Conservation (phyloP, 805 yeast species). For the Priceomyces carsonii region DNA sequence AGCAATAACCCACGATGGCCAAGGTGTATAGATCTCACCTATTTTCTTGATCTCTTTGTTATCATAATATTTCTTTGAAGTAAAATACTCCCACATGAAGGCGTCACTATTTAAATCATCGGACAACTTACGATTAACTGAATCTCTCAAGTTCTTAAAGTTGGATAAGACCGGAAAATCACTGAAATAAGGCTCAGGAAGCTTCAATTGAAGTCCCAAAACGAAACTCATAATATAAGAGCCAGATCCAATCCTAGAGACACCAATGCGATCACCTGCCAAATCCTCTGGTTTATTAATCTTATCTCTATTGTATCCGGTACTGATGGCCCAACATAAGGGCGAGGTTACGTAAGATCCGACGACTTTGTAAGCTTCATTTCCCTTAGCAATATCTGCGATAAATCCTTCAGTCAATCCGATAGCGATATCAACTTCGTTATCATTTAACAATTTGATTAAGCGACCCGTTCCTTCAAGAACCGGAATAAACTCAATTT, state of each 20-base stretch:
- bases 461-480: conserved; percentile 89
- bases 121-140: conserved; percentile 60
- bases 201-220: conserved; percentile 61
- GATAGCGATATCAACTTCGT: conserved; percentile 74
- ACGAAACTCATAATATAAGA: conserved; percentile 91
- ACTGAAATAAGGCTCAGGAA: conserved; percentile 51
- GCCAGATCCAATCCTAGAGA: conserved; percentile 87
- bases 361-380: conserved; percentile 59
- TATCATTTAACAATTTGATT: conserved; percentile 65
- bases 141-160: conserved; percentile 74
- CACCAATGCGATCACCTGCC: conserved; percentile 67
- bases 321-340: conserved; percentile 85
- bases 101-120: conserved; percentile 64
- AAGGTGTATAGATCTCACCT: conserved; percentile 90
- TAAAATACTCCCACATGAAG: conserved; percentile 95
- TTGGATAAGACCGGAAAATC: conserved; percentile 61
- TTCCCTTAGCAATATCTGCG: conserved; percentile 76
- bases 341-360: conserved; percentile 89
- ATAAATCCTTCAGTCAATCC: conserved; percentile 93
- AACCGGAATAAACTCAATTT: conserved; percentile 64
- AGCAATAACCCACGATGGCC: conserved; percentile 93
- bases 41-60: conserved; percentile 74
- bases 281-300: conserved; percentile 53
- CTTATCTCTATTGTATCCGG: conserved; percentile 65
- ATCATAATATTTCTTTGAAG: conserved; percentile 84